Base-by-base conservation (phyloP, 371 early-diverging fungal species). In the Ecytonucleospora hepatopenaei region DNA sequence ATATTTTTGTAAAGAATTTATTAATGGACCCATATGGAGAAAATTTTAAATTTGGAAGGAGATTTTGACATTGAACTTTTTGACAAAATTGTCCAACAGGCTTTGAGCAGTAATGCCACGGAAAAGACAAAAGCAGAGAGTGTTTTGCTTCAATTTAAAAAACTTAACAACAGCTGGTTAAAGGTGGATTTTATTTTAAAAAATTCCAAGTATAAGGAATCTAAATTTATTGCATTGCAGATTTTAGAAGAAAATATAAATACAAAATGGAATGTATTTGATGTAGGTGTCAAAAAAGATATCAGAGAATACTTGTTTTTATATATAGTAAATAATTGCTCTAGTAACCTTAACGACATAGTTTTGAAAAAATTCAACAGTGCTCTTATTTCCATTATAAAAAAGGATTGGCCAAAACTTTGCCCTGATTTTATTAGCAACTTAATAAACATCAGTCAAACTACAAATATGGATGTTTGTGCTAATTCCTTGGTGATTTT, bases 401-500 rank as follows among this genome's bases (percentile, higher is more conserved):
- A 99, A 80, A 92, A 94, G 79, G 99, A 99, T 75, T 99, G 97
- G 97, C 97, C 97, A 17, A 87, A 89, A 64, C 89, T 92, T 72
- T 98, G 97, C 96, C 97, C 97, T 1, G 84, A 84, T 19, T 96
- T 99, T 77, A 94, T 99, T 67, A 87, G 91, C 24, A 97, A 97
- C 76, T 87, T 99, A 68, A 89, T 99, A 19, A 78, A 79, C n/a
- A 88, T 91, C 8, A 73, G 77, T 4, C 89, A 90, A 76, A 86
- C 88, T 73, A 85, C 88, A 4, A 90, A 87, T 67, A 83, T 94
- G 21, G 82, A 88, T 0, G 82, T 97, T 12, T 96, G 97, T 76
- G 92, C 90, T 73, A 97, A 98, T 84, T 94, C 95, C 78, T 92
- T 98, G 89, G 86, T 86, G 48, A 94, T 98, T 62, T 82, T 98